A percentile compares a stretch with the other conserved stretches of the same genome.
phyloP scores from a whole-genome alignment of 2,329 filamentous ascomycete species.

The Pyricularia grisea region DNA sequence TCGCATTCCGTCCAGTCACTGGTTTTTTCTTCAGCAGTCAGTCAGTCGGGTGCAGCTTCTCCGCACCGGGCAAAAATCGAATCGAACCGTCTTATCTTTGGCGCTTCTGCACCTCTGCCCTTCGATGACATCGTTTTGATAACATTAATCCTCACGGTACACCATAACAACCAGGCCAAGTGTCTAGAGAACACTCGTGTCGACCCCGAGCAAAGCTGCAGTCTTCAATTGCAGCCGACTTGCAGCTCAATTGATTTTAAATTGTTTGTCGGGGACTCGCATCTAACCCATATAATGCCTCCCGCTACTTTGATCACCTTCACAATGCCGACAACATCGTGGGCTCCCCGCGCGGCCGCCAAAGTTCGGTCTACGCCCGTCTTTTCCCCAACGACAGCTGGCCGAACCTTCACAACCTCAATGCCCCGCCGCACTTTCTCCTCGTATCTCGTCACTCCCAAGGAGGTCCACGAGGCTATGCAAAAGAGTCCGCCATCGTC shows the following conservation, averaged over 20 bases:
- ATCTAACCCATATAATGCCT: neutral
- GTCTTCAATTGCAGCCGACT: neutral
- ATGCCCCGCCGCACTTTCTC: conserved; percentile 49
- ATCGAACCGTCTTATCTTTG: neutral
- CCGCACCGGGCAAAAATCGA: neutral
- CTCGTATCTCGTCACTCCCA: conserved; percentile 79
- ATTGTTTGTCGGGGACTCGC: neutral
- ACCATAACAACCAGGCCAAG: neutral
- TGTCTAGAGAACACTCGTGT: neutral
- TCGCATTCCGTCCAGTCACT: neutral
- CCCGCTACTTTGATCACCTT: neutral
- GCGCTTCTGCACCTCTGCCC: neutral
- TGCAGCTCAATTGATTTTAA: neutral
- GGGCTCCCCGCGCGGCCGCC: neutral
- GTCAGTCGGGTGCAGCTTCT: neutral
- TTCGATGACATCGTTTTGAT: neutral
- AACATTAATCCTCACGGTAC: neutral
- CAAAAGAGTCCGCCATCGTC: conserved; percentile 71
- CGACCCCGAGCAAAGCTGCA: neutral
- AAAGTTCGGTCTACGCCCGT: neutral
- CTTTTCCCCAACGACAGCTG: conserved; percentile 8
- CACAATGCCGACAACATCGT: neutral
- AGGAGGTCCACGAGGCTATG: conserved; percentile 71
- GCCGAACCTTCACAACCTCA: conserved; percentile 10
- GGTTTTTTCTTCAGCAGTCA: neutral